Percentiles rank a stretch among this genome's conserved stretches.
Evolutionary conservation across 768 basidiomycete genomes (phyloP).

Genomic region (Hortiboletus campestris): DNA sequence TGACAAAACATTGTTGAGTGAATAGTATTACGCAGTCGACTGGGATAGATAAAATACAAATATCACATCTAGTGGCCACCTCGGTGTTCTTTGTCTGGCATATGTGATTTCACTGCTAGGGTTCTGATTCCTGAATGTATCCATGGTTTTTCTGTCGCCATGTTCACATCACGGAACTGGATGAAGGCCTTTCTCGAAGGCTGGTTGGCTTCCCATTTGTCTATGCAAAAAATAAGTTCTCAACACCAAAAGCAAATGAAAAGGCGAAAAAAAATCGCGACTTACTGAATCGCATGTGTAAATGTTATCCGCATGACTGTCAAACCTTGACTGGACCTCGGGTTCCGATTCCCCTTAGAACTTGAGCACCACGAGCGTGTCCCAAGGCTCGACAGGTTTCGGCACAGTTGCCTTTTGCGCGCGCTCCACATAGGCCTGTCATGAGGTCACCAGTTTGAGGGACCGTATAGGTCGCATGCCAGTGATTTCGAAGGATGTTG

Average conservation of each 20-base stretch:
- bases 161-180: constrained; percentile 46
- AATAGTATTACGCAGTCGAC: not conserved
- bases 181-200: constrained; percentile 46
- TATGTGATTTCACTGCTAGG: constrained; percentile 8
- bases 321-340: constrained; percentile 28
- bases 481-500: no score
- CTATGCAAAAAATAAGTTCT: constrained; percentile 28
- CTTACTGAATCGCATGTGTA: constrained; percentile 33
- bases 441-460: no score
- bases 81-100: constrained; percentile 16
- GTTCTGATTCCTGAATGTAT: constrained; percentile 33
- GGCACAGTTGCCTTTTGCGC: constrained; percentile 16
- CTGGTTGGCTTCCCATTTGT: constrained; percentile 31
- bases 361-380: constrained; percentile 32
- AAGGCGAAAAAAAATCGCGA: constrained; percentile 1
- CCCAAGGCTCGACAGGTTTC: constrained; percentile 21
- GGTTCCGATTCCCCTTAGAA: constrained; percentile 25
- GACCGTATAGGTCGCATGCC: no score
- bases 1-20: not conserved
- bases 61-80: constrained; percentile 1
- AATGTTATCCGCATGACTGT: constrained; percentile 10
- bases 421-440: constrained; percentile 45
- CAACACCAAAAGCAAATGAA: not conserved
- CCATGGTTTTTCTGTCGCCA: constrained; percentile 49
- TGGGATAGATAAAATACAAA: not conserved